A percentile compares a stretch with the other conserved stretches of the same genome.
These are phyloP conservation scores for Barnettozyma pratensis DNA, from an alignment of 805 yeast genomes.

Conservation along the genomic window DNA sequence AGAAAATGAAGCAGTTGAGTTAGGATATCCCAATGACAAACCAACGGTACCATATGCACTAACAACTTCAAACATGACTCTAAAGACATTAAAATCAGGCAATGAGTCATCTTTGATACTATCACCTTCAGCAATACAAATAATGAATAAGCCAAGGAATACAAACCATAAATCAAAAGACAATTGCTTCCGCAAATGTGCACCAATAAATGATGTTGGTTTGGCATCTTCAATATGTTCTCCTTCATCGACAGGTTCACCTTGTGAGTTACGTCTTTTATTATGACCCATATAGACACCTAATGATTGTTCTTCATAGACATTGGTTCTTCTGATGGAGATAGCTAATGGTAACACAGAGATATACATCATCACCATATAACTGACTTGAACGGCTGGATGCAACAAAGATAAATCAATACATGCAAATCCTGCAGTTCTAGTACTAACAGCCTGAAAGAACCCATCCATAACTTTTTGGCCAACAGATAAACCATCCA, in stretches of 20 bases:
- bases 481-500: constrained; percentile 57
- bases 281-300: constrained; percentile 64
- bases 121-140: constrained; percentile 80
- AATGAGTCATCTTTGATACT: constrained; percentile 41
- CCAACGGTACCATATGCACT: constrained; percentile 98
- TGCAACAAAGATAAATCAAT: constrained; percentile 66
- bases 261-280: constrained; percentile 3
- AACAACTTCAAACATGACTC: constrained; percentile 78
- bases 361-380: constrained; percentile 96
- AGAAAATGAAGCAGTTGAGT: constrained; percentile 60
- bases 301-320: constrained; percentile 92
- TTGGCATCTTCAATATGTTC: constrained; percentile 29
- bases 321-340: constrained; percentile 93
- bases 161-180: constrained; percentile 95
- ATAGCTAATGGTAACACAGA: constrained; percentile 96
- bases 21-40: constrained; percentile 78
- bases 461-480: constrained; percentile 75
- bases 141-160: constrained; percentile 76
- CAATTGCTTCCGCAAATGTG: constrained; percentile 86
- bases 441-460: constrained; percentile 85
- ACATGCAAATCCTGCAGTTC: constrained; percentile 89
- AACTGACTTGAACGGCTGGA: constrained; percentile 90
- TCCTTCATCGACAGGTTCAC: constrained; percentile 6
- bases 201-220: constrained; percentile 65
- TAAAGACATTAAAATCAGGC: constrained; percentile 60